Evolutionary conservation across 257 asterid species (phyloP), one percentile per base, ranked within the genome.

Genomic region (Osmanthus fragrans): DNA sequence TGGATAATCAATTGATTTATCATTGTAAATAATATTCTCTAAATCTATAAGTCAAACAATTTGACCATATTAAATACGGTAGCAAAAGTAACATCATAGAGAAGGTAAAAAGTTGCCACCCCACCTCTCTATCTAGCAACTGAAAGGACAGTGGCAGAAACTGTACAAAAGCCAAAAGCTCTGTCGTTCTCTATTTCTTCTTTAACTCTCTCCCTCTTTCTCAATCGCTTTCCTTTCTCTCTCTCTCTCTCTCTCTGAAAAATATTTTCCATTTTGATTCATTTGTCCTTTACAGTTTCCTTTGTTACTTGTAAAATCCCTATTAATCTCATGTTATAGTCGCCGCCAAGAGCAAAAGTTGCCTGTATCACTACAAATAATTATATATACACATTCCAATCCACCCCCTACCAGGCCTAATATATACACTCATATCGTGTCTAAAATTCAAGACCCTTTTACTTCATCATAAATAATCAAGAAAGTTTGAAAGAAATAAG

Each of bases 311-410:
- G 80, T 86, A 82, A 71, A 77, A 79, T 82, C 49, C 71, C 76
- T 71, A 73, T 47, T 60, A 77, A 78, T 80, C 64, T 76, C 80
- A 45, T 45, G 87, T 85, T 80, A 77, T 85, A 79, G 83, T 85
- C 85, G 89, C 91, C 91, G 89, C 88, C 88, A 83, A 74, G 78
- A 78, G 3, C 83, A 77, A 80, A 77, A 72, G 81, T 19, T 75
- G 39, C 79, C 79, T 30, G 63, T 72, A 13, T 37, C 39, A 36
- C 39, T 36, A 1, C 5, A 36, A 36, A 74, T 10, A 39, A 10
- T 9, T 39, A 13, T 45, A 73, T 75, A 11, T 40, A 71, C 45
- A 23, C 45, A 23, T 4, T 9, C 23, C 30, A 68, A 66, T 16
- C 74, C 70, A 47, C 78, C 72, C 72, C 23, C 29, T 18, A 13